Base-by-base conservation (phyloP, 2,329 filamentous ascomycete genomes). In the Aspergillus bombycis region DNA sequence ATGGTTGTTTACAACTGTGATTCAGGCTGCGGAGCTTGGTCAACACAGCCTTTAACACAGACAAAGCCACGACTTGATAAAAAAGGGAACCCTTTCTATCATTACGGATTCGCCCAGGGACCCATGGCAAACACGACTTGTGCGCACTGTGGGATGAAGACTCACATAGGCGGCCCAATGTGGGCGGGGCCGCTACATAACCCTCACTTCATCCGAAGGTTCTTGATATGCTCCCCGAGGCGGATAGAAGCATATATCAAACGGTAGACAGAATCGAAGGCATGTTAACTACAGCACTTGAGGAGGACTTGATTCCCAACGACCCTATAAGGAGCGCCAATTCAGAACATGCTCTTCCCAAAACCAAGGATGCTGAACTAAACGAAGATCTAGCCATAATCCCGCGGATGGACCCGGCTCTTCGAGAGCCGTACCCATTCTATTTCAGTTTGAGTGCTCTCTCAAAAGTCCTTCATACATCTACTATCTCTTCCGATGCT, bases 1-100 rank as follows among this genome's bases (percentile, higher is more conserved):
- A 97, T 99, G 94, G 68, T 96, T 9, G 89, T 96, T 0, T 97
- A 97, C 79, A 93, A 89, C 75, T 99, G 95, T 76, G 94, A 97
- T 73, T 81, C 85, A 9, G 95, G 95, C 12, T 99, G 95, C 73
- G 93, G 94, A n/a, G 88, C 94, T 4, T 98, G 93, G 92, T 86
- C 89, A 59, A 94, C 89, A 0, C 94, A 98, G 71, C 87, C 88
- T 48, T 79, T 98, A 56, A 88, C 91, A 55, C 88, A 86, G 62
- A 91, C 91, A 71, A 90, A 86, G 67, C 80, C 86, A 38, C 82
- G 84, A 11, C 80, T 85, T 2, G 90, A 90, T 73, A 94, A 93
- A 77, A 92, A 89, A 62, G 90, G 89, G 1, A 84, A 81, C 1
- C 83, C 84, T 2, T 92, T 89, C 70, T 94, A 91, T 80, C 96